These are phyloP conservation scores for Xylariaceae sp. DNA, from an alignment of 2,329 filamentous ascomycete genomes.

Conservation along the genomic window DNA sequence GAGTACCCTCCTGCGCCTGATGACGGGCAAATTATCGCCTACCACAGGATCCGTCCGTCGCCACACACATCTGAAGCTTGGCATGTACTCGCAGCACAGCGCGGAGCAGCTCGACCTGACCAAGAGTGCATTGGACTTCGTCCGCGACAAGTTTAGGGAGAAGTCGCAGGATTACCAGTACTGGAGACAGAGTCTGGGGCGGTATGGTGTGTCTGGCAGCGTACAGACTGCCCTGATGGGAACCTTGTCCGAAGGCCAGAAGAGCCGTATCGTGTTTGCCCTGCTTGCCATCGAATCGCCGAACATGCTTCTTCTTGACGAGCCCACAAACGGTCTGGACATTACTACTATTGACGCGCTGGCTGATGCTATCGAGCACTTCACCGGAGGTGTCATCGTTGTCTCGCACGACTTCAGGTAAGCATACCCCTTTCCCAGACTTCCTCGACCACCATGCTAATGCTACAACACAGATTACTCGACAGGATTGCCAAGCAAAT, in stretches of 20 bases:
- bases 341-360: constrained; percentile 97
- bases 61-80: constrained; percentile 97
- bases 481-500: constrained; percentile 99
- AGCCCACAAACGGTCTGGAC: constrained; percentile 98
- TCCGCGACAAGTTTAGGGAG: constrained; percentile 84
- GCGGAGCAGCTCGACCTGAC: constrained; percentile 97
- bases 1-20: constrained; percentile 89
- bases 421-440: constrained; percentile 22
- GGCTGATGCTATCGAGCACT: constrained; percentile 95
- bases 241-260: constrained; percentile 94
- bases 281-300: constrained; percentile 89
- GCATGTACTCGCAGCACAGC: constrained; percentile 97
- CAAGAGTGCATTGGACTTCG: constrained; percentile 96
- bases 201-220: constrained; percentile 88
- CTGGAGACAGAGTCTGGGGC: constrained; percentile 95
- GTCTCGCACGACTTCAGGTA: constrained; percentile 99
- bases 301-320: constrained; percentile 97
- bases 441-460: constrained; percentile 12
- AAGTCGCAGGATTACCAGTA: constrained; percentile 98
- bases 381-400: constrained; percentile 91
- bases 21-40: constrained; percentile 90
- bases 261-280: constrained; percentile 96
- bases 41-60: constrained; percentile 75
- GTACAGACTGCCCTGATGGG: constrained; percentile 96
- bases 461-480: constrained; percentile 57